Base-by-base conservation (phyloP, 2,329 filamentous ascomycete genomes). In the Alternaria infectoria region DNA sequence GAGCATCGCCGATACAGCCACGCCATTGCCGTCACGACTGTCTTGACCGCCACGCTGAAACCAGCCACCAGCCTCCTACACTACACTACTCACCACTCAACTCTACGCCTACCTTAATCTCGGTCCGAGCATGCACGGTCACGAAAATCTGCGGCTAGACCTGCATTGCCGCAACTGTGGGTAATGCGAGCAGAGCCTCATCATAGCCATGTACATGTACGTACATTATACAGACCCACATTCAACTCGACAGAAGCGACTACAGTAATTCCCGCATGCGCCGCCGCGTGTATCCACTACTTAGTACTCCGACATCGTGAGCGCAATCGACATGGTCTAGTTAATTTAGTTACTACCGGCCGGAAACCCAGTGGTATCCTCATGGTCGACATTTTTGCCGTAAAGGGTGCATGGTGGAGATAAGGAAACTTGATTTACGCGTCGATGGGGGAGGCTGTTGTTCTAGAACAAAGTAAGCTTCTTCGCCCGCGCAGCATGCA, bases 381-480 rank as follows among this genome's bases (percentile, higher is more conserved):
- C 36, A 40, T 40, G 36, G 50, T 25, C 30, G 49, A 28, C 6
- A 55, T 62, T 59, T 57, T 52, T 36, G 44, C 36, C 56, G 55
- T 45, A 19, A 51, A 51, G 26, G 9, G 45, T 59, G n/a, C 57
- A 59, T 28, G 44, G 50, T 59, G 25, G 56, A 62, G 61, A 60
- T 59, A 59, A 55, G 50, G 54, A 62, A 62, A 62, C 61, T 62
- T 62, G 61, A 50, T 62, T 62, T n/a, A n/a, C n/a, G n/a, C n/a
- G n/a, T n/a, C n/a, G n/a, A n/a, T n/a, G n/a, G n/a, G n/a, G n/a
- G n/a, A n/a, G n/a, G n/a, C n/a, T n/a, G n/a, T n/a, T n/a, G 47
- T 60, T 62, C 56, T 64, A 54, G 57, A 64, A 61, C 61, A 46
- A 40, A 51, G 15, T 36, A 40, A 19, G 28, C 45, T 57, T 30